A percentile compares a stretch with the other conserved stretches of the same genome.
Conservation (phyloP, 2,329 filamentous ascomycete species). For the Rhynchosporium graminicola region DNA sequence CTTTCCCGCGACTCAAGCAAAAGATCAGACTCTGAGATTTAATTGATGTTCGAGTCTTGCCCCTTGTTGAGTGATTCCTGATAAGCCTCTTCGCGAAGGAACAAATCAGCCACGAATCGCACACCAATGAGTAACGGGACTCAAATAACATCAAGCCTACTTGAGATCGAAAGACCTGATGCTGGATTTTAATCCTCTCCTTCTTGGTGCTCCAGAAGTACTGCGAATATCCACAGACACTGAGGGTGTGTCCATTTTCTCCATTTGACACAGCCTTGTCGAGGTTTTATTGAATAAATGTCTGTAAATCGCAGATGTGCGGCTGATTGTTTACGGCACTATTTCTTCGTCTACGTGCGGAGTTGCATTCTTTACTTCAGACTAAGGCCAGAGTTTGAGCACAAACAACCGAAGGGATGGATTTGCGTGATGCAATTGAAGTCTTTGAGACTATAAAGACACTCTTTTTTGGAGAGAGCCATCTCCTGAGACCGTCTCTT, state of each 20-base stretch:
- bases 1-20: background rate
- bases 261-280: slow-evolving; percentile 1
- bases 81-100: too few species aligned
- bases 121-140: too few species aligned
- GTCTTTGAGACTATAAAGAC: background rate
- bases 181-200: background rate
- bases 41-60: too few species aligned
- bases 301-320: background rate
- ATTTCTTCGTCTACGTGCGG: background rate
- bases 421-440: background rate
- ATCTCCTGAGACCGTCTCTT: background rate
- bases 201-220: background rate
- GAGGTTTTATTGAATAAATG: background rate
- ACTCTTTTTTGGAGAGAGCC: background rate
- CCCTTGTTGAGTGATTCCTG: too few species aligned
- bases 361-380: background rate
- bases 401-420: background rate
- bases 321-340: background rate
- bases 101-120: too few species aligned
- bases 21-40: background rate
- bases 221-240: background rate
- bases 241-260: background rate
- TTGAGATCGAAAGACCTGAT: background rate
- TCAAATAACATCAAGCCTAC: too few species aligned
- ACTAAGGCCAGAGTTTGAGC: background rate